Base-by-base conservation (phyloP, 495 filamentous ascomycete species). In the Hyaloscypha hepaticicola region DNA sequence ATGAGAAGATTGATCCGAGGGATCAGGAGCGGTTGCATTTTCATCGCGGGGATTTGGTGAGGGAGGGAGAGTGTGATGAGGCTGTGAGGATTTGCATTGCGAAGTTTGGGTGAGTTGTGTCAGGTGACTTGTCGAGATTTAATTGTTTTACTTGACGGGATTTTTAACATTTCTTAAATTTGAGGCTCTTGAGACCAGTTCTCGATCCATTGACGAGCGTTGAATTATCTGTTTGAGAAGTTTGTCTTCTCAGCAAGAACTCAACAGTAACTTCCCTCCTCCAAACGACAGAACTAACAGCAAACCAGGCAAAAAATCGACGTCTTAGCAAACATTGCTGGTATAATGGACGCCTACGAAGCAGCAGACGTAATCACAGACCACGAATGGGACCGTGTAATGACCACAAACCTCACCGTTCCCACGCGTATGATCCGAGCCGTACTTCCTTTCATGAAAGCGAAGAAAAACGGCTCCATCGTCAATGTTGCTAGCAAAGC, bases 401-500 rank as follows among this genome's bases (percentile, higher is more conserved):
- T 79, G n/a, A 64, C 64, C 9, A 52, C 71, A 48, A 79, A 79
- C 69, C 70, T 77, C 19, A 77, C 75, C 0, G 74, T 72, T 19
- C 77, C 77, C 0, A 73, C 75, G 21, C 65, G 66, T 38, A 72
- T 79, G 72, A 79, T 79, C 67, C 65, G 74, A 4, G 72, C 69
- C 12, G 77, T 77, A 7, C 57, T 79, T 12, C 74, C 74, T 5
- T 63, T 63, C 38, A 77, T 78, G 74, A 70, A 70, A 55, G 71
- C 70, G 6, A 67, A 69, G 69, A 60, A 71, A 49, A 67, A 65
- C 48, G 78, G 78, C 5, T 70, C 67, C 26, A 78, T 80, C 50
- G 65, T 80, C 55, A 80, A 80, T 57, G 73, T 80, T 5, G 68
- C 70, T 19, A 74, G 72, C 66, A 77, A 77, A 55, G 77, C 78